Conservation (phyloP, 805 yeast genomes). For the Lachancea waltii region DNA sequence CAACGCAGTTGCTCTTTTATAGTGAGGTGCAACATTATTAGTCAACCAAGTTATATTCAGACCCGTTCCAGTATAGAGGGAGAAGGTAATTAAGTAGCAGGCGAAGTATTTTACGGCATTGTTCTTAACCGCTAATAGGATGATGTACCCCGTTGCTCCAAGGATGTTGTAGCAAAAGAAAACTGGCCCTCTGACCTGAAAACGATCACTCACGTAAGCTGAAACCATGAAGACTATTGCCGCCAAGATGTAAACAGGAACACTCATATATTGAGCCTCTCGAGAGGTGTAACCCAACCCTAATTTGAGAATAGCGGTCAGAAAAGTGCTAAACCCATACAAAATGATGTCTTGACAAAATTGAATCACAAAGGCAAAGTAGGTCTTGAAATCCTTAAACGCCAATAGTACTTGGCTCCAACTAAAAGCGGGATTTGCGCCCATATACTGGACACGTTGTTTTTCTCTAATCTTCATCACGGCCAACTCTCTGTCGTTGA, state of each 20-base stretch:
- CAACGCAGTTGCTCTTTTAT: constrained; percentile 38
- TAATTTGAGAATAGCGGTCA: constrained; percentile 35
- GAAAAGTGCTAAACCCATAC: constrained; percentile 39
- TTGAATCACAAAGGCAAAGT: constrained; percentile 34
- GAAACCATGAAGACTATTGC: constrained; percentile 25
- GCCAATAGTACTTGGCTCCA: constrained; percentile 32
- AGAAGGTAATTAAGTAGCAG: constrained; percentile 32
- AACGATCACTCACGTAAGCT: constrained; percentile 29
- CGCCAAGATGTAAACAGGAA: constrained; percentile 36
- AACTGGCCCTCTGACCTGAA: constrained; percentile 30
- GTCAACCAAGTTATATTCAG: constrained; percentile 41
- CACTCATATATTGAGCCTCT: constrained; percentile 36
- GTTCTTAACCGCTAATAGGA: constrained; percentile 27
- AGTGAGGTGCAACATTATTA: constrained; percentile 37
- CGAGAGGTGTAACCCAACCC: constrained; percentile 20
- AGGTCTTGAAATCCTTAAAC: constrained; percentile 34
- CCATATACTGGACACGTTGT: constrained; percentile 28
- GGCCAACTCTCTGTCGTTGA: constrained; percentile 29
- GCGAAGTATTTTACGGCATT: constrained; percentile 36
- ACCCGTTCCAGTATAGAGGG: constrained; percentile 35
- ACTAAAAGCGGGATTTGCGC: constrained; percentile 22
- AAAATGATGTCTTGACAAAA: constrained; percentile 40
- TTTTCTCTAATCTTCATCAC: constrained; percentile 26
- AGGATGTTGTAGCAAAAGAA: constrained; percentile 23
- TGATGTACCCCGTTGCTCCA: constrained; percentile 31